Conservation (phyloP, 2,329 filamentous ascomycete genomes). For the Domatiomyces catenatus region DNA sequence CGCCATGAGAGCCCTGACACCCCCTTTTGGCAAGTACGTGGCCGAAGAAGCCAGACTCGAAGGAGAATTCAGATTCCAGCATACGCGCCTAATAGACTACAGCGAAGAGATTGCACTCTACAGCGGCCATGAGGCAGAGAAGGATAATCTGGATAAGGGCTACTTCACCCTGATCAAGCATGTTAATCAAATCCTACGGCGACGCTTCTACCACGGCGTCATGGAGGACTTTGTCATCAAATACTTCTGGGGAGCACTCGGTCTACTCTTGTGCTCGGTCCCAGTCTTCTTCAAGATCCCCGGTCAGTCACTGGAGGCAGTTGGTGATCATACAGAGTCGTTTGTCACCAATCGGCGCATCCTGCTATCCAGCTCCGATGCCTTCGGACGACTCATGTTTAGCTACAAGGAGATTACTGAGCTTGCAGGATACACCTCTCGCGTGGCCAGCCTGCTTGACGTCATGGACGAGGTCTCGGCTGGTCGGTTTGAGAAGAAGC, state of each 20-base stretch:
- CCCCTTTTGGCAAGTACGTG: slow-evolving; percentile 93
- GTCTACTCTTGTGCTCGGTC: slow-evolving; percentile 78
- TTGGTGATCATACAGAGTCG: slow-evolving; percentile 44
- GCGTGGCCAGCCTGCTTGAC: slow-evolving; percentile 74
- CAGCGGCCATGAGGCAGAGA: slow-evolving; percentile 80
- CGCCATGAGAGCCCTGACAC: slow-evolving; percentile 85
- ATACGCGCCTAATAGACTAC: slow-evolving; percentile 88
- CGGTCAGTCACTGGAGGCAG: slow-evolving; percentile 40
- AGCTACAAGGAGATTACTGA: slow-evolving; percentile 96
- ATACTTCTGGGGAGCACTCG: slow-evolving; percentile 94
- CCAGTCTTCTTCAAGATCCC: slow-evolving; percentile 93
- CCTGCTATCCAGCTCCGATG: slow-evolving; percentile 83
- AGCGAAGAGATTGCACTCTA: slow-evolving; percentile 91
- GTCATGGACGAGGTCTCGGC: slow-evolving; percentile 88
- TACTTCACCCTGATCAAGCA: slow-evolving; percentile 99
- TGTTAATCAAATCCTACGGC: slow-evolving; percentile 83
- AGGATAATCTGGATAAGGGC: slow-evolving; percentile 90
- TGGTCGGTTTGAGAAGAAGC: slow-evolving; percentile 88
- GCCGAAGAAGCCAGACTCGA: slow-evolving; percentile 89
- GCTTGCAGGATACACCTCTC: slow-evolving; percentile 83
- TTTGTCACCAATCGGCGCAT: slow-evolving; percentile 92
- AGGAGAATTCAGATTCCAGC: slow-evolving; percentile 90
- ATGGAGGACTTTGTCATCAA: slow-evolving; percentile 99
- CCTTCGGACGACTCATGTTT: slow-evolving; percentile 92
- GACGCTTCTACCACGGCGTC: slow-evolving; percentile 90